Percentiles rank a stretch among this genome's conserved stretches.
These are phyloP conservation scores for Apophysomyces variabilis DNA, from an alignment of 371 early-diverging fungal genomes.

Conservation along the genomic window DNA sequence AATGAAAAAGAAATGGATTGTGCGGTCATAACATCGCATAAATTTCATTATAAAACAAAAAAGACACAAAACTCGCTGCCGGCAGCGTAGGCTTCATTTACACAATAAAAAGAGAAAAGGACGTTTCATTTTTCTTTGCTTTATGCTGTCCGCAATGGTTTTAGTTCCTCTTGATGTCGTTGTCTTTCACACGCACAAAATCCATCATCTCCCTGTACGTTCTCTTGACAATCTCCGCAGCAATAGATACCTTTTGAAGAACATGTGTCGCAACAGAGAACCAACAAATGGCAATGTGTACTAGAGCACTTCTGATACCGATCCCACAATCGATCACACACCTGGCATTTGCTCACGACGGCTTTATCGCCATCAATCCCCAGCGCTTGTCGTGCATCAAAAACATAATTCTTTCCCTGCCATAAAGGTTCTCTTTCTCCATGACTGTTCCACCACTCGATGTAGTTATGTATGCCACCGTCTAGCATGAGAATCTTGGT, in stretches of 20 bases:
- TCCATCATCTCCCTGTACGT: slow-evolving; percentile 22
- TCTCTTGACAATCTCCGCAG: slow-evolving; percentile 35
- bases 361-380: slow-evolving; percentile 12
- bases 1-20: slow-evolving; percentile 35
- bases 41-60: neutral
- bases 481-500: slow-evolving; percentile 69
- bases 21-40: slow-evolving; percentile 4
- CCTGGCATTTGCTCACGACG: slow-evolving; percentile 38
- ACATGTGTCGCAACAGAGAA: slow-evolving; percentile 41
- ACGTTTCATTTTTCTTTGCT: neutral
- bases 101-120: neutral
- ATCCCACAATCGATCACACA: slow-evolving; percentile 42
- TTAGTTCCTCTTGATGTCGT: slow-evolving; percentile 35
- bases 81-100: slow-evolving; percentile 11
- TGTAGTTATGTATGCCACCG: slow-evolving; percentile 78
- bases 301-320: slow-evolving; percentile 46
- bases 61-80: slow-evolving; percentile 3
- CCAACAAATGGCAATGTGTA: slow-evolving; percentile 38
- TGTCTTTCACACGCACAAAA: slow-evolving; percentile 43
- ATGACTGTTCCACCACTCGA: slow-evolving; percentile 64
- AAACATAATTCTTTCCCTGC: slow-evolving; percentile 75
- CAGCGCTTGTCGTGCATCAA: slow-evolving; percentile 70
- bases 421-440: slow-evolving; percentile 44
- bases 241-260: slow-evolving; percentile 26
- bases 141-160: slow-evolving; percentile 16